Percentiles rank a stretch among this genome's conserved stretches.
Evolutionary conservation across 352 stramenopile species (phyloP).

Genomic region (Thalassiosira mediterranea): DNA sequence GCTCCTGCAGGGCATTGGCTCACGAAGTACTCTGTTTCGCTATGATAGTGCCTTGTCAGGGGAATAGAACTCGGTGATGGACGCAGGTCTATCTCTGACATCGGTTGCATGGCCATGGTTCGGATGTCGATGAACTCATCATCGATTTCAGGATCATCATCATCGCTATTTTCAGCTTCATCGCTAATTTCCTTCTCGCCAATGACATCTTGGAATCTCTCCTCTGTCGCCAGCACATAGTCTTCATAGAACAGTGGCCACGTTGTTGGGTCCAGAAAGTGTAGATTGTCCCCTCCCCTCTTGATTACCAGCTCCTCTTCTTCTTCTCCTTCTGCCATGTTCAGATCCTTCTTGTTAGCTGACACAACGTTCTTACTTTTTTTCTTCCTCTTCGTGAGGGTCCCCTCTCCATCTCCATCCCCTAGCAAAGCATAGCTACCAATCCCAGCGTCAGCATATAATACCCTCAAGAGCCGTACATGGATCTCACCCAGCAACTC

Average conservation of each 20-base stretch:
- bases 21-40: slow-evolving; percentile 4
- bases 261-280: slow-evolving; percentile 69
- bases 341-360: slow-evolving; percentile 11
- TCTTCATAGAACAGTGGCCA: slow-evolving; percentile 84
- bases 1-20: slow-evolving; percentile 46
- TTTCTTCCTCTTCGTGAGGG: slow-evolving; percentile 6
- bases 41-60: background rate
- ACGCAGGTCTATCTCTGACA: slow-evolving; percentile 34
- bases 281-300: slow-evolving; percentile 77
- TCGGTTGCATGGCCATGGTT: slow-evolving; percentile 35
- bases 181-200: slow-evolving; percentile 31
- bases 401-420: slow-evolving; percentile 2
- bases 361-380: background rate
- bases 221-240: slow-evolving; percentile 75
- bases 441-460: slow-evolving; percentile 56
- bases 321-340: slow-evolving; percentile 1
- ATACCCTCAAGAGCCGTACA: slow-evolving; percentile 61
- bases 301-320: slow-evolving; percentile 33
- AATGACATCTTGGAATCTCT: slow-evolving; percentile 51
- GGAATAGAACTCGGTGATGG: slow-evolving; percentile 2
- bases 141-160: slow-evolving; percentile 31
- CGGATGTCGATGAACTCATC: slow-evolving; percentile 45
- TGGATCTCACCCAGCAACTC: slow-evolving; percentile 76
- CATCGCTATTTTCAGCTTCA: too few species aligned
- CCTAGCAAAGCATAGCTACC: slow-evolving; percentile 51